These are phyloP conservation scores for Flaveria linearis DNA, from an alignment of 129 eudicot species.

Conservation along the genomic window DNA sequence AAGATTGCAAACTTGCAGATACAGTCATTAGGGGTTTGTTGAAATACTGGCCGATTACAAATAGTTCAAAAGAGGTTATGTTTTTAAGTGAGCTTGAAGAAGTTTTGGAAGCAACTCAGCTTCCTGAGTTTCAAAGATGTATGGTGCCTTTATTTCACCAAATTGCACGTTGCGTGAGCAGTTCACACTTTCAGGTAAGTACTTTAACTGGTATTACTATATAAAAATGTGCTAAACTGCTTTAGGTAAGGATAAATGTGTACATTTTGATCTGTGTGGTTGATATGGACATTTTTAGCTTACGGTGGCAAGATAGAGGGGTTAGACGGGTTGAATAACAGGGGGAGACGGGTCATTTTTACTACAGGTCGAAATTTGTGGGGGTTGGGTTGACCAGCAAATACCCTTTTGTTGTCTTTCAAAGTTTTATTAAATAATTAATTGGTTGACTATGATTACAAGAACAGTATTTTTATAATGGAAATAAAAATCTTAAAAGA, in stretches of 20 bases:
- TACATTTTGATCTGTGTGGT: slow-evolving; percentile 4
- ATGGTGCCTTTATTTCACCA: slow-evolving; percentile 76
- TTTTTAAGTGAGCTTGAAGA: slow-evolving; percentile 76
- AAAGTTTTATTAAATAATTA: not conserved
- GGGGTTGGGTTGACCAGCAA: not conserved
- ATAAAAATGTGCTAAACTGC: slow-evolving; percentile 9
- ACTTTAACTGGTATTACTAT: not conserved
- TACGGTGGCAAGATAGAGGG: not conserved
- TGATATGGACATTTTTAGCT: slow-evolving; percentile 1
- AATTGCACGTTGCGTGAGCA: slow-evolving; percentile 62
- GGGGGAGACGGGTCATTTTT: not conserved
- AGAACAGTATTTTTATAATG: not conserved
- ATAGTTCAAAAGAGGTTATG: slow-evolving; percentile 70
- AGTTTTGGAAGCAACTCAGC: slow-evolving; percentile 74
- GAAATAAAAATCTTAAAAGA: not conserved
- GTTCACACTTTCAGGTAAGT: slow-evolving; percentile 77
- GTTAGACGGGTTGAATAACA: not conserved
- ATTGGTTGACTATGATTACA: not conserved
- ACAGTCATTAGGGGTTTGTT: slow-evolving; percentile 74
- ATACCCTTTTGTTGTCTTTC: not conserved
- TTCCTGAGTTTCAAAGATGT: slow-evolving; percentile 73
- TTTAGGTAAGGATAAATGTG: not conserved
- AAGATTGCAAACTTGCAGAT: slow-evolving; percentile 75
- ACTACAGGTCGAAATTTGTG: not conserved
- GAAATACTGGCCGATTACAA: slow-evolving; percentile 78